Evolutionary conservation across 345 rosid species (phyloP).

Genomic region (Euphorbia lathyris): DNA sequence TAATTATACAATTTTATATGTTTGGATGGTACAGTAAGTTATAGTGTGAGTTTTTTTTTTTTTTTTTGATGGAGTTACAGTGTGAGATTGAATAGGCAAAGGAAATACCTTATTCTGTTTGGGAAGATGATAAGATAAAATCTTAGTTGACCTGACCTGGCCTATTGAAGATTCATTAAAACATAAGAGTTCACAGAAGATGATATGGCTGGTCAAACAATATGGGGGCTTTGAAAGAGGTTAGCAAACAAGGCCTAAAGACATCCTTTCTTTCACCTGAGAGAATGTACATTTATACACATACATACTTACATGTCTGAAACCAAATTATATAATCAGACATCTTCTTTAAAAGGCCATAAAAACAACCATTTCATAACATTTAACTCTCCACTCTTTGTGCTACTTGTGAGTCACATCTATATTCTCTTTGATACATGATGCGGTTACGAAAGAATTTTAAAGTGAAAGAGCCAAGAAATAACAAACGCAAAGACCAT

Average conservation of each 20-base stretch:
- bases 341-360: not conserved
- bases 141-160: too few species aligned
- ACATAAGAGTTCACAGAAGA: not conserved
- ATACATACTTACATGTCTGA: not conserved
- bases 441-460: slow-evolving; percentile 26
- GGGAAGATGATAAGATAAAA: too few species aligned
- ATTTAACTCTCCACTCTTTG: too few species aligned
- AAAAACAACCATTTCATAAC: not conserved
- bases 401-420: not conserved
- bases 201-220: not conserved
- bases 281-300: not conserved
- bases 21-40: too few species aligned
- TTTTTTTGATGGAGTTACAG: too few species aligned
- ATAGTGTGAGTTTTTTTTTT: too few species aligned
- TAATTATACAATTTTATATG: too few species aligned
- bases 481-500: slow-evolving; percentile 59
- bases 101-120: too few species aligned
- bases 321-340: not conserved
- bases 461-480: slow-evolving; percentile 68
- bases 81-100: too few species aligned
- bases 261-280: not conserved
- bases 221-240: not conserved
- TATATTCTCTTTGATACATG: not conserved
- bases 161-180: not conserved
- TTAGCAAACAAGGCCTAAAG: not conserved